Conservation (phyloP, 495 filamentous ascomycete species). For the Mytilinidion resinicola region DNA sequence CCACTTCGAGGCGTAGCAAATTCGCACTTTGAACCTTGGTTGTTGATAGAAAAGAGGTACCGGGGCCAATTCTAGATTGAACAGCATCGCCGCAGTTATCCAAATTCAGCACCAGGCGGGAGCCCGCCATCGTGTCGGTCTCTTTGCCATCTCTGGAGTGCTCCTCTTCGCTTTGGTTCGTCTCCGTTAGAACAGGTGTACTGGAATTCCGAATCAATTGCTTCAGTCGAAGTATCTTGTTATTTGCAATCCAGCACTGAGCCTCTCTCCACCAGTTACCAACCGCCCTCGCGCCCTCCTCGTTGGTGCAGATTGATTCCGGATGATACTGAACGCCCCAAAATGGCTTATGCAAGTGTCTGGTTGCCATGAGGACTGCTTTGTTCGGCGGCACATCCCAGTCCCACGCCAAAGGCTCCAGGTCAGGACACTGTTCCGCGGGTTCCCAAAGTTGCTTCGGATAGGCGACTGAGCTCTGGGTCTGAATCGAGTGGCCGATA, state of each 20-base stretch:
- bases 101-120: too few relatives aligned
- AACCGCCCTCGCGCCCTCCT: constrained; percentile 60
- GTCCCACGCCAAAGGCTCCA: constrained; percentile 65
- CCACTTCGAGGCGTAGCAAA: too few relatives aligned
- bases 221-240: too few relatives aligned
- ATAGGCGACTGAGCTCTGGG: constrained; percentile 17
- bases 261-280: constrained; percentile 69
- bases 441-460: constrained; percentile 30
- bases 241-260: constrained; percentile 40
- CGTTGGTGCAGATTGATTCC: constrained; percentile 81
- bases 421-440: constrained; percentile 27
- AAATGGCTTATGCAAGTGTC: constrained; percentile 66
- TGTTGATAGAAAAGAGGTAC: too few relatives aligned
- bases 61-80: too few relatives aligned
- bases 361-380: constrained; percentile 69
- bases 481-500: constrained; percentile 37
- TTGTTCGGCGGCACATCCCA: constrained; percentile 41
- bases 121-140: too few relatives aligned
- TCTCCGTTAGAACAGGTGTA: too few relatives aligned
- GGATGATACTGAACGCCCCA: constrained; percentile 94
- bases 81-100: too few relatives aligned
- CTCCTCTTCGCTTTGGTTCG: too few relatives aligned
- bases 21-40: too few relatives aligned
- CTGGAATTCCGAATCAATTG: neutral
- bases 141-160: too few relatives aligned